Evolutionary conservation across 2,329 filamentous ascomycete species (phyloP).

Genomic region (Ophiostoma novo-ulmi): DNA sequence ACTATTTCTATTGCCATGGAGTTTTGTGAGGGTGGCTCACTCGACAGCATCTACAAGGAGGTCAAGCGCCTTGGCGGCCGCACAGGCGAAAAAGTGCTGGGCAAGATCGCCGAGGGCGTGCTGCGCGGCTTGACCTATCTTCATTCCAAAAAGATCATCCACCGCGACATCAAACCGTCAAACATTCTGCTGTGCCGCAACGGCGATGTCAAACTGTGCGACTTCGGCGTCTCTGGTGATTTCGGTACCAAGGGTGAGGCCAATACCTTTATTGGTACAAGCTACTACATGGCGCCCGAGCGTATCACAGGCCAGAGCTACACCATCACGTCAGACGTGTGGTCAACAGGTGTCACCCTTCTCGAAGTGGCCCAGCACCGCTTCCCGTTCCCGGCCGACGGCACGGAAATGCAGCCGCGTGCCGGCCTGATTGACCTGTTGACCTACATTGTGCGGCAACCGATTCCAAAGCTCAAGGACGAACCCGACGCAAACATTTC

Average conservation of each 20-base stretch:
- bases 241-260: constrained; percentile 98
- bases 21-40: constrained; percentile 92
- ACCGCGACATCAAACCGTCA: constrained; percentile 96
- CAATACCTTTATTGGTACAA: constrained; percentile 97
- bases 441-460: constrained; percentile 94
- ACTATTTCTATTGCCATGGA: constrained; percentile 99
- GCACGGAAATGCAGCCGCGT: constrained; percentile 88
- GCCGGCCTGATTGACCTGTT: constrained; percentile 91
- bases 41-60: constrained; percentile 96
- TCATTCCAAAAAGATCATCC: constrained; percentile 93
- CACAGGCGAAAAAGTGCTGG: constrained; percentile 93
- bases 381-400: constrained; percentile 96
- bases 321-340: constrained; percentile 97
- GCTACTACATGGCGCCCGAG: constrained; percentile 98
- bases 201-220: constrained; percentile 94
- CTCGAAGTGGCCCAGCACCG: constrained; percentile 99
- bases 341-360: constrained; percentile 92
- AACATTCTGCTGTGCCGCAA: constrained; percentile 92
- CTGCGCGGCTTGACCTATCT: constrained; percentile 91
- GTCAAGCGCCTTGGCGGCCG: constrained; percentile 92
- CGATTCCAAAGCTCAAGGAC: constrained; percentile 92
- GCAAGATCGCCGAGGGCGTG: constrained; percentile 94
- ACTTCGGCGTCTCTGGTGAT: constrained; percentile 96
- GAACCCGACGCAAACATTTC: constrained; percentile 83
- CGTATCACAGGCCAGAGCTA: constrained; percentile 96